Evolutionary conservation across 2,329 filamentous ascomycete genomes (phyloP).

Genomic region (Fusarium pseudograminearum): DNA sequence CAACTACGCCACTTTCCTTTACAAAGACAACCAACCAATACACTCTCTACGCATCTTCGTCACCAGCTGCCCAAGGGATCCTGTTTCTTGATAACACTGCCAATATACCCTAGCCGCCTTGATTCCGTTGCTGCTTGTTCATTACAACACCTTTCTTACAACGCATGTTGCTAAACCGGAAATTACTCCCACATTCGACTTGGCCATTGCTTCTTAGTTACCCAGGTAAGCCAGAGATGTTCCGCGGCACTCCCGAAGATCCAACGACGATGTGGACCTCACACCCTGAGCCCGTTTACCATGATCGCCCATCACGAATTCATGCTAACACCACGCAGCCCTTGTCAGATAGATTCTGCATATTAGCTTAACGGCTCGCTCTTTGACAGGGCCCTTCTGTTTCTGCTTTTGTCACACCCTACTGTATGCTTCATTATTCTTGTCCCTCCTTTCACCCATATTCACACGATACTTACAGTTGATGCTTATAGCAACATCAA

Average conservation of each 20-base stretch:
- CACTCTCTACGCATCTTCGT: conserved; percentile 32
- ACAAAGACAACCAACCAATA: conserved; percentile 24
- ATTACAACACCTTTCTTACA: conserved; percentile 43
- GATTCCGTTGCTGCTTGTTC: conserved; percentile 40
- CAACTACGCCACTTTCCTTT: conserved; percentile 47
- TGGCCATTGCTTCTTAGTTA: conserved; percentile 49
- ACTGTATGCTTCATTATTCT: conserved; percentile 59
- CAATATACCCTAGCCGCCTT: conserved; percentile 41
- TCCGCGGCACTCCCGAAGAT: conserved; percentile 50
- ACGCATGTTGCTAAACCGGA: conserved; percentile 46
- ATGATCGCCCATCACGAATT: conserved; percentile 41
- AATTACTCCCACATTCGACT: conserved; percentile 49
- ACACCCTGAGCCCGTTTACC: conserved; percentile 42
- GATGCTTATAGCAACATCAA: conserved; percentile 39
- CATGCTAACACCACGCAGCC: conserved; percentile 47
- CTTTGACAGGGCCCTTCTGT: conserved; percentile 36
- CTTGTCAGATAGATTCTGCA: conserved; percentile 45
- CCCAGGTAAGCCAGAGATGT: conserved; percentile 48
- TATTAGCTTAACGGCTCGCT: conserved; percentile 46
- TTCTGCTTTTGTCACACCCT: conserved; percentile 66
- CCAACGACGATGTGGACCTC: conserved; percentile 49
- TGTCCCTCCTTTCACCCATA: conserved; percentile 40
- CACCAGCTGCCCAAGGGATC: conserved; percentile 33
- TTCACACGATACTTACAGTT: conserved; percentile 44
- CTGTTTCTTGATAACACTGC: conserved; percentile 36